A percentile compares a stretch with the other conserved stretches of the same genome.
Evolutionary conservation across 2,329 filamentous ascomycete species (phyloP).

Genomic region (Hypocreales sp.): DNA sequence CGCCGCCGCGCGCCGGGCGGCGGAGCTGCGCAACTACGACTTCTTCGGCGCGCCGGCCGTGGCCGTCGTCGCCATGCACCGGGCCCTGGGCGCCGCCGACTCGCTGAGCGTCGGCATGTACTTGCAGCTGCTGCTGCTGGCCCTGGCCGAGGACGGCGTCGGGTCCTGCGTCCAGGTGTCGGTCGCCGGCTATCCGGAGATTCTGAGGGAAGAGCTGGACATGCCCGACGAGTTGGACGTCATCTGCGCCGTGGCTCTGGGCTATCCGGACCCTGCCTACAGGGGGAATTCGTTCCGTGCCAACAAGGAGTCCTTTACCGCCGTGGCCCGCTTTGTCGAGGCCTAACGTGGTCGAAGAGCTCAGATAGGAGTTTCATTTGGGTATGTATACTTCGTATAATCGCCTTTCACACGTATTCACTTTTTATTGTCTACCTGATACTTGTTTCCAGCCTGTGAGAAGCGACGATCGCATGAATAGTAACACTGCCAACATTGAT

Average conservation of each 20-base stretch:
- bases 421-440: too few relatives aligned
- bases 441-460: too few relatives aligned
- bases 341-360: too few relatives aligned
- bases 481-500: too few relatives aligned
- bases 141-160: constrained; percentile 3
- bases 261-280: background rate
- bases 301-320: background rate
- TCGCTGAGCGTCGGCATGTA: constrained; percentile 6
- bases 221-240: constrained; percentile 1
- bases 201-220: constrained; percentile 1
- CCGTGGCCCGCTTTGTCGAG: background rate
- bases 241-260: constrained; percentile 2
- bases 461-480: too few relatives aligned
- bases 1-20: constrained; percentile 2
- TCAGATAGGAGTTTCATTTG: too few relatives aligned
- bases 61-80: constrained; percentile 5
- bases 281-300: background rate
- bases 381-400: too few relatives aligned
- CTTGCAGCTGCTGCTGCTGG: constrained; percentile 6
- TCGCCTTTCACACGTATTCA: too few relatives aligned
- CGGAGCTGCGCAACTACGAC: constrained; percentile 5
- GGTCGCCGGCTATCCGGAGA: constrained; percentile 1
- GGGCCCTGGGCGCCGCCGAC: constrained; percentile 1
- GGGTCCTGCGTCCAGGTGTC: constrained; percentile 2
- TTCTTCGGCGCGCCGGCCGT: constrained; percentile 7